Evolutionary conservation across 345 rosid genomes (phyloP).

Genomic region (Balakata baccata): DNA sequence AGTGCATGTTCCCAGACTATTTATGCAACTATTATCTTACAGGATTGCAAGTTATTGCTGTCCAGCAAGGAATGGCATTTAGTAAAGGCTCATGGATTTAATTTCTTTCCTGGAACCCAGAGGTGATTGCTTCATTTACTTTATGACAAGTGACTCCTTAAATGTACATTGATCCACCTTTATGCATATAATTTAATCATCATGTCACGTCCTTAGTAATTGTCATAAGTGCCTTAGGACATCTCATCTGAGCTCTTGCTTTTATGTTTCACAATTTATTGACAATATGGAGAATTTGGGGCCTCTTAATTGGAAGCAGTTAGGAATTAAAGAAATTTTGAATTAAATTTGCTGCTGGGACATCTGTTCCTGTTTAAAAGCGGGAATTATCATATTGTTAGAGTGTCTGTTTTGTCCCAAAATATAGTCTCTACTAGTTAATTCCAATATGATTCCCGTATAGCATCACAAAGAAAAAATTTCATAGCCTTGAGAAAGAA

Average conservation of each 20-base stretch:
- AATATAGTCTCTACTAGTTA: neutral
- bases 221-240: neutral
- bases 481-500: neutral
- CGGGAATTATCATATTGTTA: neutral
- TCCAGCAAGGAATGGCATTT: conserved; percentile 65
- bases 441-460: neutral
- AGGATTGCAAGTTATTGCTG: conserved; percentile 80
- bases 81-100: conserved; percentile 84
- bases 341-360: neutral
- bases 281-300: neutral
- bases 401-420: neutral
- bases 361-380: neutral
- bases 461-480: neutral
- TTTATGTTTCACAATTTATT: neutral
- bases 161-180: too few species aligned
- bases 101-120: conserved; percentile 91
- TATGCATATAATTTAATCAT: too few species aligned
- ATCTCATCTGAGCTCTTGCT: conserved; percentile 1
- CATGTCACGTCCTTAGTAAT: neutral
- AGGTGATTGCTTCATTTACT: conserved; percentile 40
- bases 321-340: neutral
- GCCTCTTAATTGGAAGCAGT: neutral
- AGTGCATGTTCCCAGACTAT: conserved; percentile 14
- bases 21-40: conserved; percentile 15
- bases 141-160: too few species aligned